phyloP scores from a whole-genome alignment of 495 filamentous ascomycete species.

The Pyronema domesticum region DNA sequence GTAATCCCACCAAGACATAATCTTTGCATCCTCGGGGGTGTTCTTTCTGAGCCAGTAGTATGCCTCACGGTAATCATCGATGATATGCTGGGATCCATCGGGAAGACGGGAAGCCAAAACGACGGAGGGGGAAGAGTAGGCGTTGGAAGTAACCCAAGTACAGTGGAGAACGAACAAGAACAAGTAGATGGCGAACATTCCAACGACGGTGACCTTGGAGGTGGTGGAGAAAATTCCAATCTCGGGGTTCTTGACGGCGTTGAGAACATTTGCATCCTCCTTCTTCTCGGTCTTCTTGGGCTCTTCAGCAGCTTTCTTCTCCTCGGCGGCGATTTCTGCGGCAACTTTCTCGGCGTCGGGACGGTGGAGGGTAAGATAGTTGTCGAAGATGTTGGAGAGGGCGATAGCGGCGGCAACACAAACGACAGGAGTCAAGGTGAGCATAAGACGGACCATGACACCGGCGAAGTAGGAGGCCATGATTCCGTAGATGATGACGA shows the following conservation, averaged over 20 bases:
- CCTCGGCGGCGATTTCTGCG: conserved; percentile 23
- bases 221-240: conserved; percentile 68
- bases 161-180: conserved; percentile 92
- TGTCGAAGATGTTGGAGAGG: conserved; percentile 74
- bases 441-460: conserved; percentile 98
- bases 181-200: conserved; percentile 56
- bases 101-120: conserved; percentile 83
- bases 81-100: conserved; percentile 94
- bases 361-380: conserved; percentile 47
- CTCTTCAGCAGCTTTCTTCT: conserved; percentile 19
- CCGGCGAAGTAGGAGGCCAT: conserved; percentile 95
- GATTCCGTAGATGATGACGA: conserved; percentile 90
- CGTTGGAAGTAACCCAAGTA: conserved; percentile 98
- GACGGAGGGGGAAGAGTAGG: conserved; percentile 95
- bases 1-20: conserved; percentile 99
- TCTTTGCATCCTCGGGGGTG: conserved; percentile 81
- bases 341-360: conserved; percentile 32
- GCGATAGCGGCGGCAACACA: conserved; percentile 88
- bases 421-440: conserved; percentile 90
- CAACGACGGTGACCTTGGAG: conserved; percentile 60
- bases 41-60: conserved; percentile 99
- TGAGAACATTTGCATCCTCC: conserved; percentile 39
- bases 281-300: conserved; percentile 34
- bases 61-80: conserved; percentile 97
- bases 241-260: conserved; percentile 51